Conservation (phyloP, 2,329 filamentous ascomycete genomes). For the Cladorrhinum sp. region DNA sequence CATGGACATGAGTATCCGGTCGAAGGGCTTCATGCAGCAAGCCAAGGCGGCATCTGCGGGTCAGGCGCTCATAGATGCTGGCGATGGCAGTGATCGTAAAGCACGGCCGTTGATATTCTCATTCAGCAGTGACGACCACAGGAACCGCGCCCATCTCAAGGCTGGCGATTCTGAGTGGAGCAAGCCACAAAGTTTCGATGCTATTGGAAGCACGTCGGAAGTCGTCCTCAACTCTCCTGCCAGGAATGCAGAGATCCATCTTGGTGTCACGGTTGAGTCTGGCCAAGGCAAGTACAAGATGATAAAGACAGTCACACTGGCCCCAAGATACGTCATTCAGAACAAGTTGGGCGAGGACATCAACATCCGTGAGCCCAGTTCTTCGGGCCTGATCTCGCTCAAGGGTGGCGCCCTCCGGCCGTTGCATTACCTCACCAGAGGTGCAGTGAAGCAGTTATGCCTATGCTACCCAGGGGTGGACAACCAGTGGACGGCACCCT, state of each 20-base stretch:
- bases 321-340: slow-evolving; percentile 88
- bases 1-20: slow-evolving; percentile 79
- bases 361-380: slow-evolving; percentile 86
- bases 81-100: slow-evolving; percentile 59
- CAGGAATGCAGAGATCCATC: slow-evolving; percentile 77
- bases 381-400: slow-evolving; percentile 77
- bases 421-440: slow-evolving; percentile 84
- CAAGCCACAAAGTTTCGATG: slow-evolving; percentile 96
- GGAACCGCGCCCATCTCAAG: slow-evolving; percentile 84
- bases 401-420: slow-evolving; percentile 77
- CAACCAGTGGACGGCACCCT: slow-evolving; percentile 96
- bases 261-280: slow-evolving; percentile 83
- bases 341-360: slow-evolving; percentile 89
- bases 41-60: slow-evolving; percentile 74
- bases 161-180: slow-evolving; percentile 93
- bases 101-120: slow-evolving; percentile 95
- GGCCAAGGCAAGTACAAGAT: slow-evolving; percentile 98
- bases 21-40: slow-evolving; percentile 83
- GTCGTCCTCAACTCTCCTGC: slow-evolving; percentile 74
- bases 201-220: slow-evolving; percentile 88
- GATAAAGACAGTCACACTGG: slow-evolving; percentile 90
- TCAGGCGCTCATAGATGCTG: slow-evolving; percentile 56
- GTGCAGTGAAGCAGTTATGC: slow-evolving; percentile 80
- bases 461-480: slow-evolving; percentile 91
- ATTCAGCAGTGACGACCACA: slow-evolving; percentile 80